phyloP scores from a whole-genome alignment of 225 moss, liverwort and hornwort species.

The Sphagnum contortum region DNA sequence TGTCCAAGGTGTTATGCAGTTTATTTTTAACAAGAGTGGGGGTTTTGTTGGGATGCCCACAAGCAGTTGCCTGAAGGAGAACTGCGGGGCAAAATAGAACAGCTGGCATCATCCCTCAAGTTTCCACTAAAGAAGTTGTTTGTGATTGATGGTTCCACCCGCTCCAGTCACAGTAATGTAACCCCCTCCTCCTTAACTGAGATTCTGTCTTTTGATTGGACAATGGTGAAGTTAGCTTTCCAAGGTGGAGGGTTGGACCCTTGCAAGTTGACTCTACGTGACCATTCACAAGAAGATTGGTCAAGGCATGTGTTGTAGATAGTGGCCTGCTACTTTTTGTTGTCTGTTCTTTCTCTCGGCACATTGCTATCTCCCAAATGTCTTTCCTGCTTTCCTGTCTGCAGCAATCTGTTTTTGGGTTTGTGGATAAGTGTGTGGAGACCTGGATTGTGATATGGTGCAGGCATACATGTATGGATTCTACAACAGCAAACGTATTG shows the following conservation, averaged over 20 bases:
- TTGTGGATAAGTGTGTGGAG: too few species aligned
- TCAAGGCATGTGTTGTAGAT: too few species aligned
- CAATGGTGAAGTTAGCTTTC: neutral
- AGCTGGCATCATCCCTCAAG: conserved; percentile 69
- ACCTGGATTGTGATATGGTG: neutral
- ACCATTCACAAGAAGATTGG: too few species aligned
- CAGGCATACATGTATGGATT: conserved; percentile 99
- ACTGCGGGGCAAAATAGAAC: conserved; percentile 76
- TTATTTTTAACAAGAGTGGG: too few species aligned
- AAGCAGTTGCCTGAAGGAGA: conserved; percentile 60
- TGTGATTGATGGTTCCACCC: conserved; percentile 88
- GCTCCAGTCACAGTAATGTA: conserved; percentile 94
- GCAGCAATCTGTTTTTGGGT: too few species aligned
- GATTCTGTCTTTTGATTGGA: neutral
- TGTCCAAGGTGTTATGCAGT: too few species aligned
- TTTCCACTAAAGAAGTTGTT: conserved; percentile 95
- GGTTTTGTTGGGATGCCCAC: neutral
- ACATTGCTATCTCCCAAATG: too few species aligned
- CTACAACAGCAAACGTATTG: conserved; percentile 98
- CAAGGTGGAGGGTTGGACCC: neutral
- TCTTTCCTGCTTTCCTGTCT: too few species aligned
- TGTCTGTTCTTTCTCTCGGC: too few species aligned
- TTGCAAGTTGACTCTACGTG: too few species aligned
- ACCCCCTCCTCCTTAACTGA: conserved; percentile 1
- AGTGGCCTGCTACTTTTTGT: too few species aligned